Conservation (phyloP, 192 early-diverging fungal species). For the Backusella tarrabulga region DNA sequence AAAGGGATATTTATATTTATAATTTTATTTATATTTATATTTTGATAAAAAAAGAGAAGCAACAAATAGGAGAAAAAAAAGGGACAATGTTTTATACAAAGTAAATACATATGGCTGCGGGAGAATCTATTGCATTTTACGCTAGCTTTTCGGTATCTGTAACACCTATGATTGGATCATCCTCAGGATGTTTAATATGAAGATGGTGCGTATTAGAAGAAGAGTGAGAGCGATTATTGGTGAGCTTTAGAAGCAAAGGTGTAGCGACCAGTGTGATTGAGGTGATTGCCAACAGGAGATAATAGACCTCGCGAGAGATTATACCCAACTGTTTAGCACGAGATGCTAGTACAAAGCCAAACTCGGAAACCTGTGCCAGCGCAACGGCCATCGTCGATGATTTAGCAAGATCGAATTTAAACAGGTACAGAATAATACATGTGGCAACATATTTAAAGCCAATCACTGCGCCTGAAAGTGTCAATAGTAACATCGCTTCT, state of each 20-base stretch:
- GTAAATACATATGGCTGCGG: not conserved
- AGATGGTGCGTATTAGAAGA: not conserved
- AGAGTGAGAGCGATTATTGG: not conserved
- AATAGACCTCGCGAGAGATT: slow-evolving; percentile 54
- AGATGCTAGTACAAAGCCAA: slow-evolving; percentile 56
- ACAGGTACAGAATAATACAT: slow-evolving; percentile 37
- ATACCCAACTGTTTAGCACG: slow-evolving; percentile 51
- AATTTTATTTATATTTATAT: not conserved
- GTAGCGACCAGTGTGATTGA: slow-evolving; percentile 49
- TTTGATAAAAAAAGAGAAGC: not conserved
- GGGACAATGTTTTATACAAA: slow-evolving; percentile 6
- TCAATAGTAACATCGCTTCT: slow-evolving; percentile 47
- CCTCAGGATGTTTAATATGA: not conserved
- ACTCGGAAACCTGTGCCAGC: slow-evolving; percentile 56
- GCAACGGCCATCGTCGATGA: slow-evolving; percentile 46
- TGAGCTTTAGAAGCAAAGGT: slow-evolving; percentile 51
- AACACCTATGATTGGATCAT: not conserved
- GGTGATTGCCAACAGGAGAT: slow-evolving; percentile 50
- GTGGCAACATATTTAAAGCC: slow-evolving; percentile 48
- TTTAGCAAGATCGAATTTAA: slow-evolving; percentile 36
- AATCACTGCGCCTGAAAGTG: slow-evolving; percentile 41
- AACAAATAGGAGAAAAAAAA: not conserved
- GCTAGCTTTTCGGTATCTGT: not conserved
- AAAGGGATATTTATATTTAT: slow-evolving; percentile 5
- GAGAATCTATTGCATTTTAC: not conserved